A percentile compares a stretch with the other conserved stretches of the same genome.
Conservation (phyloP, 2,329 filamentous ascomycete genomes). For the Cladophialophora chaetospira region DNA sequence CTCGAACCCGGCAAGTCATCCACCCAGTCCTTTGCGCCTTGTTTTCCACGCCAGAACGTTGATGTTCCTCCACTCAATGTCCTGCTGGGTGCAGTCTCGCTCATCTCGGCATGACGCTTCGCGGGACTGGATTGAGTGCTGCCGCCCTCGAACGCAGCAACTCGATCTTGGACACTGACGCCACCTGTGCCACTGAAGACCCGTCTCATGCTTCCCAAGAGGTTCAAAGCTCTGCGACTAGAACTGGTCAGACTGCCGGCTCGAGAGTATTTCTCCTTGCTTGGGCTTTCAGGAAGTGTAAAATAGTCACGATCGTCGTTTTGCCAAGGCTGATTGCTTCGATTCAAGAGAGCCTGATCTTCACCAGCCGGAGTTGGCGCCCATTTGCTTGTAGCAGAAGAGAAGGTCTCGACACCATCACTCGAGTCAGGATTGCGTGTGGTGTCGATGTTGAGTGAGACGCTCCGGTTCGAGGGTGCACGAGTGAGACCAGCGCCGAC, state of each 20-base stretch:
- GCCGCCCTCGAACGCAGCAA: constrained; percentile 24
- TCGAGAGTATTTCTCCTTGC: constrained; percentile 37
- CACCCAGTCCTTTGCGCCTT: constrained; percentile 57
- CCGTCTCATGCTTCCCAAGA: constrained; percentile 68
- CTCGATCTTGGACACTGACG: constrained; percentile 36
- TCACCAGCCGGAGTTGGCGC: constrained; percentile 18
- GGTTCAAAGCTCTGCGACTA: constrained; percentile 64
- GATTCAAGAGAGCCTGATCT: constrained; percentile 24
- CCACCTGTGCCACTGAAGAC: constrained; percentile 55
- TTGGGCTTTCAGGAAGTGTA: constrained; percentile 30
- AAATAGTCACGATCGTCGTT: constrained; percentile 20
- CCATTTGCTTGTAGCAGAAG: constrained; percentile 22
- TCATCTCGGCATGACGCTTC: constrained; percentile 27
- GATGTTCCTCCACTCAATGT: constrained; percentile 53
- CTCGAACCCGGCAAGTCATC: constrained; percentile 34
- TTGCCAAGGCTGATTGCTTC: constrained; percentile 19
- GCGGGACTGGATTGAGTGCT: constrained; percentile 28
- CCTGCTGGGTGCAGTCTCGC: constrained; percentile 42
- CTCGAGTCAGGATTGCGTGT: neutral
- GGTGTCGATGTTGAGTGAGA: constrained; percentile 27
- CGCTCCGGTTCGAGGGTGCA: constrained; percentile 31
- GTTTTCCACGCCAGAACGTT: constrained; percentile 51
- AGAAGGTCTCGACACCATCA: constrained; percentile 23
- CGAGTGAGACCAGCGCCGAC: constrained; percentile 15
- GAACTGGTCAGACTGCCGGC: constrained; percentile 58